A percentile compares a stretch with the other conserved stretches of the same genome.
Conservation (phyloP, 2,329 filamentous ascomycete species). For the Botryotinia convoluta region DNA sequence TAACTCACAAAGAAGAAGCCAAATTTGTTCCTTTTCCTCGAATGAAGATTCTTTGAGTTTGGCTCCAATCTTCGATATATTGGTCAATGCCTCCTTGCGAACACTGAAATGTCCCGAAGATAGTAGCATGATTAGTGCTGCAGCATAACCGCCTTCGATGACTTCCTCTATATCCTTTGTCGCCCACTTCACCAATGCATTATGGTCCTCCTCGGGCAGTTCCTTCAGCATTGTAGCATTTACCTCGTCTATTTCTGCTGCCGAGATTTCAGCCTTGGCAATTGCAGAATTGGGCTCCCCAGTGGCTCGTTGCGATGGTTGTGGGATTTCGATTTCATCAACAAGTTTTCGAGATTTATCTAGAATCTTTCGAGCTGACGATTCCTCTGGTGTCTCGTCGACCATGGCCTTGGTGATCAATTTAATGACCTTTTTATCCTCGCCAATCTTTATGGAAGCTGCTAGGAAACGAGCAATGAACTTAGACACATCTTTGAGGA, state of each 20-base stretch:
- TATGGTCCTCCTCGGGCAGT: constrained; percentile 44
- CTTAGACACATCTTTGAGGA: constrained; percentile 49
- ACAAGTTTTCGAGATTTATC: constrained; percentile 32
- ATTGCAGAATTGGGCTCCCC: background rate
- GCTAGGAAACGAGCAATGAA: constrained; percentile 60
- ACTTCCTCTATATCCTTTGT: constrained; percentile 76
- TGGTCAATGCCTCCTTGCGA: constrained; percentile 71
- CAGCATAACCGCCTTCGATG: constrained; percentile 72
- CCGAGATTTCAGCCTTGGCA: constrained; percentile 15
- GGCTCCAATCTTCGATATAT: constrained; percentile 62
- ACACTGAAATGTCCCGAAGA: constrained; percentile 73
- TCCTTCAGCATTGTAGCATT: constrained; percentile 25
- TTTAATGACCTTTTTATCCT: constrained; percentile 48
- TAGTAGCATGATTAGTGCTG: constrained; percentile 69
- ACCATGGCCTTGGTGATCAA: constrained; percentile 45
- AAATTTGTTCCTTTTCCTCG: constrained; percentile 73
- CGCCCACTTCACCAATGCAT: constrained; percentile 62
- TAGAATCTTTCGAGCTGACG: constrained; percentile 37
- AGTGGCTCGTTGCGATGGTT: constrained; percentile 9
- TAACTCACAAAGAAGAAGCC: constrained; percentile 76
- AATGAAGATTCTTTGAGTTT: constrained; percentile 67
- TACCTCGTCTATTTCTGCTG: constrained; percentile 25
- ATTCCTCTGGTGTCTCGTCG: constrained; percentile 40
- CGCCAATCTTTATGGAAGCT: constrained; percentile 50
- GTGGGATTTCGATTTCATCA: constrained; percentile 30